Evolutionary conservation across 176 grass and related monocot species (phyloP).

Genomic region (Oryza meridionalis): DNA sequence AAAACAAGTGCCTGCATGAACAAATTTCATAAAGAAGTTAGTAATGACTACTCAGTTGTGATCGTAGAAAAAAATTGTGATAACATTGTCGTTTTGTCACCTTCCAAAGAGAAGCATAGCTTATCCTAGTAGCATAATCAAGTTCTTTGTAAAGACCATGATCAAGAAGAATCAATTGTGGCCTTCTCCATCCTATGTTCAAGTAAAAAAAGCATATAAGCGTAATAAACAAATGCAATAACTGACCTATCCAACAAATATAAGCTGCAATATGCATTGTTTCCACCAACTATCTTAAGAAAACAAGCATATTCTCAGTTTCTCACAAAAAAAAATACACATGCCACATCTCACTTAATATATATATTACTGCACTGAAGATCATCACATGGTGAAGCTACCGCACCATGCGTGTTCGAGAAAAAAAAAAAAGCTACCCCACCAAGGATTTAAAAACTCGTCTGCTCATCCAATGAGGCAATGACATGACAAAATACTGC

Average conservation of each 20-base stretch:
- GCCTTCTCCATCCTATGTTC: constrained; percentile 69
- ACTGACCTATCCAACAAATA: constrained; percentile 7
- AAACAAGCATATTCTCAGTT: background rate
- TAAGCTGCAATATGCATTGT: background rate
- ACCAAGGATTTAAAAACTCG: background rate
- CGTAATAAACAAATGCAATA: background rate
- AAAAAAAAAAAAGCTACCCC: background rate
- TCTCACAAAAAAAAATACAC: background rate
- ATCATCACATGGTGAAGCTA: constrained; percentile 13
- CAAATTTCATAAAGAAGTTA: constrained; percentile 29
- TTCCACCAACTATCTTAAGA: background rate
- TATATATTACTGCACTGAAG: background rate
- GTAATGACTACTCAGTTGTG: background rate
- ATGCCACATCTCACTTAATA: constrained; percentile 11
- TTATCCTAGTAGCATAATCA: constrained; percentile 76
- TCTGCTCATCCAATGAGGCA: constrained; percentile 18
- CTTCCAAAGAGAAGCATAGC: constrained; percentile 98
- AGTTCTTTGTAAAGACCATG: constrained; percentile 98
- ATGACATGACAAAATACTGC: background rate
- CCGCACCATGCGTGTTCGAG: background rate
- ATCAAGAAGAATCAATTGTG: constrained; percentile 91
- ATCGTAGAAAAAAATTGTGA: constrained; percentile 34
- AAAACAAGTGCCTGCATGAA: constrained; percentile 72
- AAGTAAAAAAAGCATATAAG: constrained; percentile 22
- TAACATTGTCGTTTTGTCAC: constrained; percentile 47